Percentiles rank a stretch among this genome's conserved stretches.
Conservation (phyloP, 2,329 filamentous ascomycete species). For the Fusarium buxicola region DNA sequence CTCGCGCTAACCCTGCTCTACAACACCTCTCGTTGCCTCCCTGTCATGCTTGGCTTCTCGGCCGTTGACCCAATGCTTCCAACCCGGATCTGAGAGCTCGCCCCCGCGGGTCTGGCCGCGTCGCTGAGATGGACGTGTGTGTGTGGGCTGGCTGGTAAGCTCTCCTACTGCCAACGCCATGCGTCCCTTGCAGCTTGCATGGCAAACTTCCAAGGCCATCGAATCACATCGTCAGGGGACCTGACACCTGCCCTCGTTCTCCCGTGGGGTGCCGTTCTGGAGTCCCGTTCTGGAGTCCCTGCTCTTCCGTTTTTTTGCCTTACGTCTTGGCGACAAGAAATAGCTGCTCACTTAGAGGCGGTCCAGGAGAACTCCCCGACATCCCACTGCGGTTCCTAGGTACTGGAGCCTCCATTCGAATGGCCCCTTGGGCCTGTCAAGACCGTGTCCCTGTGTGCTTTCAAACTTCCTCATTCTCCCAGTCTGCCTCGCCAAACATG, state of each 20-base stretch:
- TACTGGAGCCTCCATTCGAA: background rate
- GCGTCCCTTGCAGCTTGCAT: slow-evolving; percentile 45
- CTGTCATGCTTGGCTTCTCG: slow-evolving; percentile 11
- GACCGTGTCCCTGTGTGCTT: slow-evolving; percentile 13
- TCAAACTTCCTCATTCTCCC: slow-evolving; percentile 73
- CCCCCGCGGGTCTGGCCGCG: slow-evolving; percentile 1
- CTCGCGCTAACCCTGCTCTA: slow-evolving; percentile 29
- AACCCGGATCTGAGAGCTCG: slow-evolving; percentile 6
- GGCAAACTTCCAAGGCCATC: slow-evolving; percentile 20
- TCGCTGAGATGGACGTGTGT: slow-evolving; percentile 10
- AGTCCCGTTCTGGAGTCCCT: slow-evolving; percentile 20
- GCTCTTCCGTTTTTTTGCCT: slow-evolving; percentile 12
- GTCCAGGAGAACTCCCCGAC: slow-evolving; percentile 1
- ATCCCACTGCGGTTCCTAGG: background rate
- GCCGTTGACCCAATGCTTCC: slow-evolving; percentile 27
- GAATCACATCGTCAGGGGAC: slow-evolving; percentile 17
- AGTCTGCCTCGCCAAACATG: slow-evolving; percentile 73
- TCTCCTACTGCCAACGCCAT: slow-evolving; percentile 20
- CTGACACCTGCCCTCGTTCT: slow-evolving; percentile 10
- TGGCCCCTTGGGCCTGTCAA: slow-evolving; percentile 3
- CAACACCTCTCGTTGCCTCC: slow-evolving; percentile 8
- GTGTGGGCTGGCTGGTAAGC: slow-evolving; percentile 14
- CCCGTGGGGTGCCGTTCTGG: slow-evolving; percentile 12
- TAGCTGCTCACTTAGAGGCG: slow-evolving; percentile 14
- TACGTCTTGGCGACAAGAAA: slow-evolving; percentile 2